These are phyloP conservation scores for Acacia melanoxylon DNA, from an alignment of 306 rosid genomes.

Conservation along the genomic window DNA sequence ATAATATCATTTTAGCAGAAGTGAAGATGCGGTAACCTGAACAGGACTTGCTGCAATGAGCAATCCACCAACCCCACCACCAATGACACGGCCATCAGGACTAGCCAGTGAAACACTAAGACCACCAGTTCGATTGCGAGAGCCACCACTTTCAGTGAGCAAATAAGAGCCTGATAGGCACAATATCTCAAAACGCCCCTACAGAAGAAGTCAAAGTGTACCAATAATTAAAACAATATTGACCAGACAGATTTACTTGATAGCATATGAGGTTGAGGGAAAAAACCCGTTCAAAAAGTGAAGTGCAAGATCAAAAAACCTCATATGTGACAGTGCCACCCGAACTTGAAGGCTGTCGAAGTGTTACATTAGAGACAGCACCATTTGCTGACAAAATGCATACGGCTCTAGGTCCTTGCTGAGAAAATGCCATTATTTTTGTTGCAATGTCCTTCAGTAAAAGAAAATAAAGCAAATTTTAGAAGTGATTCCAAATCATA, in stretches of 20 bases:
- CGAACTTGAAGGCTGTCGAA: slow-evolving; percentile 83
- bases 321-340: slow-evolving; percentile 94
- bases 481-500: slow-evolving; percentile 2
- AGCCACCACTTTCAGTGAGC: slow-evolving; percentile 56
- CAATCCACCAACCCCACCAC: slow-evolving; percentile 87
- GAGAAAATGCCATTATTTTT: slow-evolving; percentile 88
- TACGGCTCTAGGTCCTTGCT: slow-evolving; percentile 83
- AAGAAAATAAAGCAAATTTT: not conserved
- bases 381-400: slow-evolving; percentile 91
- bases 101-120: slow-evolving; percentile 84
- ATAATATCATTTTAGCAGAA: not conserved
- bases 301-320: slow-evolving; percentile 40
- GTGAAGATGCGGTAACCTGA: slow-evolving; percentile 58
- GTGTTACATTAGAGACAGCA: slow-evolving; percentile 88
- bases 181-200: slow-evolving; percentile 95
- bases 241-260: not conserved
- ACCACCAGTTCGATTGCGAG: slow-evolving; percentile 73
- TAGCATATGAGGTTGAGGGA: not conserved
- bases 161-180: slow-evolving; percentile 86
- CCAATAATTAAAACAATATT: slow-evolving; percentile 10
- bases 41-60: slow-evolving; percentile 88
- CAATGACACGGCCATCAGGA: slow-evolving; percentile 88
- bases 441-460: slow-evolving; percentile 77
- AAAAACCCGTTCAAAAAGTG: not conserved
- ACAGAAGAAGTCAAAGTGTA: slow-evolving; percentile 32